Evolutionary conservation across 352 stramenopile genomes (phyloP).

Genomic region (Phytophthora capsici): DNA sequence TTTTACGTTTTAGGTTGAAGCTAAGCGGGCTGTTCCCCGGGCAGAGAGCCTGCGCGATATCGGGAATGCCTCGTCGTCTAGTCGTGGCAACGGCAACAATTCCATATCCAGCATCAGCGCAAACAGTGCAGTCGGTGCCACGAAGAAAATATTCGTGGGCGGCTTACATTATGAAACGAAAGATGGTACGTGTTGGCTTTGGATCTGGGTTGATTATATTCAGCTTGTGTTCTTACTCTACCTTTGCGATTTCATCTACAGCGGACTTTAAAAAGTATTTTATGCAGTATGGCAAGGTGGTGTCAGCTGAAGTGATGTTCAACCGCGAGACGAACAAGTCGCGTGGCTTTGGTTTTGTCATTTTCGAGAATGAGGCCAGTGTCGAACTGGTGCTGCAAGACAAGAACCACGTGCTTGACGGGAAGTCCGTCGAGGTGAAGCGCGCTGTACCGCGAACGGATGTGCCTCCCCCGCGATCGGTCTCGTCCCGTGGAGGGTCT

Average conservation of each 20-base stretch:
- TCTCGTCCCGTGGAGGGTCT: conserved; percentile 75
- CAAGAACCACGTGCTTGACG: conserved; percentile 91
- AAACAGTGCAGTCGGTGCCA: conserved; percentile 70
- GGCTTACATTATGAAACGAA: conserved; percentile 94
- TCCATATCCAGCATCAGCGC: conserved; percentile 62
- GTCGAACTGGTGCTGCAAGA: conserved; percentile 90
- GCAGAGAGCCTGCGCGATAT: conserved; percentile 85
- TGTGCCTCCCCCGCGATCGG: conserved; percentile 71
- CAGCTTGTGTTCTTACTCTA: too few species aligned
- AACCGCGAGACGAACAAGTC: conserved; percentile 96
- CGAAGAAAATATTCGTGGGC: conserved; percentile 94
- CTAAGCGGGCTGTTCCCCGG: conserved; percentile 91
- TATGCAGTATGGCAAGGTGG: conserved; percentile 92
- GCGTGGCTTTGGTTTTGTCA: conserved; percentile 93
- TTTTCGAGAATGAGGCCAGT: conserved; percentile 90
- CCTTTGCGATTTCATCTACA: conserved; percentile 18
- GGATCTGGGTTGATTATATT: too few species aligned
- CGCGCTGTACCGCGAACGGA: conserved; percentile 85
- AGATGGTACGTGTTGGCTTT: conserved; percentile 67
- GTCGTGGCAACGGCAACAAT: conserved; percentile 56
- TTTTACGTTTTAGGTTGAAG: conserved; percentile 78
- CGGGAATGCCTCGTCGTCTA: conserved; percentile 47
- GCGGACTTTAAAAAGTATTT: conserved; percentile 94
- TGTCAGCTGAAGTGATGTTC: conserved; percentile 95
- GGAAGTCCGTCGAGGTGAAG: conserved; percentile 92